Base-by-base conservation (phyloP, 2,329 filamentous ascomycete genomes). In the Lithohypha guttulata region DNA sequence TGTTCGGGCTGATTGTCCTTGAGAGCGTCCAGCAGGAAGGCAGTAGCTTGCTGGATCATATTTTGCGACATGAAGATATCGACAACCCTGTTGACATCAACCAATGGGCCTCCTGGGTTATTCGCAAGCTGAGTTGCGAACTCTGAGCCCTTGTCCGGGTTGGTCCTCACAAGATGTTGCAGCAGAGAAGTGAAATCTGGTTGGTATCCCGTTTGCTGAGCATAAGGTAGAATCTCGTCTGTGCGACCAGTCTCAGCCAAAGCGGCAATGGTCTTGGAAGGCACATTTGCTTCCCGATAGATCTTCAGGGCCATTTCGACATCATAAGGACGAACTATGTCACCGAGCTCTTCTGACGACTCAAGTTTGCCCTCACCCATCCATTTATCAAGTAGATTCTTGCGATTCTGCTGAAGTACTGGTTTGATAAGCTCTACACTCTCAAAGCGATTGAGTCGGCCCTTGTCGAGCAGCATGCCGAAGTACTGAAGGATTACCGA, bases 1-100 rank as follows among this genome's bases (percentile, higher is more conserved):
- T 98, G 87, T 61, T 98, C 91, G 1, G 86, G 86, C 53, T 80
- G 81, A 66, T 98, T 95, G 51, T 91, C 85, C 61, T 94, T 91
- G 22, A 98, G 73, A 2, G 87, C 89, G 63, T 98, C 91, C 18
- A 98, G 75, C 36, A 98, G 67, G 74, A 98, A 98, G n/a, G 89
- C 87, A 2, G 93, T 98, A 6, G 89, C 89, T 62, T 94, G 86
- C 59, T 96, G 93, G 34, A 96, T 76, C 86, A 96, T 91, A 55
- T 86, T 87, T 62, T 98, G 91, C 7, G 87, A 87, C 63, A 95
- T 82, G 79, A 98, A 98, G 43, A 98, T 86, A 60, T 98, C 91
- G 34, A 95, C 85, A 17, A 95, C 87, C 32, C 89, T 84, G 58
- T 94, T 85, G 42, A 96, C 77, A 53, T 96, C 91, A 50, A 98